Evolutionary conservation across 148 eudicot genomes (phyloP).

Genomic region (Chenopodium formosanum): DNA sequence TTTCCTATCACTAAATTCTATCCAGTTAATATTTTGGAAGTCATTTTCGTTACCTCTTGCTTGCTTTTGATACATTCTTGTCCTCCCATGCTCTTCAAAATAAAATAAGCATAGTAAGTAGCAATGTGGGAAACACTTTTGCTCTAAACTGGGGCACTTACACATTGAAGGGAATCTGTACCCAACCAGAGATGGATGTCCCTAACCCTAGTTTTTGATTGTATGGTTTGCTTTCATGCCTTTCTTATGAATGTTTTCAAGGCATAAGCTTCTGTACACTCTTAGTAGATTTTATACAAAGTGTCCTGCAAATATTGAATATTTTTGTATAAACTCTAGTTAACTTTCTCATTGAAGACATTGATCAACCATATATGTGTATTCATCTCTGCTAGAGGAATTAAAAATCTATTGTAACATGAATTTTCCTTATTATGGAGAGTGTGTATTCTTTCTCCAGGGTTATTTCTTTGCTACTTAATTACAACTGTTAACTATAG

Average conservation of each 20-base stretch:
- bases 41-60: too few relatives aligned
- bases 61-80: not conserved
- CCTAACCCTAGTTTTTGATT: not conserved
- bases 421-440: not conserved
- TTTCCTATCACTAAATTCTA: not conserved
- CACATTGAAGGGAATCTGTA: not conserved
- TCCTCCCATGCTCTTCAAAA: not conserved
- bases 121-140: not conserved
- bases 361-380: not conserved
- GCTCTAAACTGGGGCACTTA: not conserved
- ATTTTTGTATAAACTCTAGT: not conserved
- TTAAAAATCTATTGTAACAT: not conserved
- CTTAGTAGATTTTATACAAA: not conserved
- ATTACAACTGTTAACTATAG: slow-evolving; percentile 37
- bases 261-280: not conserved
- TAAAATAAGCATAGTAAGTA: not conserved
- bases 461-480: slow-evolving; percentile 1
- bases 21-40: not conserved
- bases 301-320: not conserved
- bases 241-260: not conserved
- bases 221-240: not conserved
- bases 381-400: not conserved
- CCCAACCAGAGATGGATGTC: not conserved
- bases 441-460: not conserved
- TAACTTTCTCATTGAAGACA: not conserved